Percentiles rank a stretch among this genome's conserved stretches.
Conservation (phyloP, 768 basidiomycete genomes). For the Podaxis rugospora region DNA sequence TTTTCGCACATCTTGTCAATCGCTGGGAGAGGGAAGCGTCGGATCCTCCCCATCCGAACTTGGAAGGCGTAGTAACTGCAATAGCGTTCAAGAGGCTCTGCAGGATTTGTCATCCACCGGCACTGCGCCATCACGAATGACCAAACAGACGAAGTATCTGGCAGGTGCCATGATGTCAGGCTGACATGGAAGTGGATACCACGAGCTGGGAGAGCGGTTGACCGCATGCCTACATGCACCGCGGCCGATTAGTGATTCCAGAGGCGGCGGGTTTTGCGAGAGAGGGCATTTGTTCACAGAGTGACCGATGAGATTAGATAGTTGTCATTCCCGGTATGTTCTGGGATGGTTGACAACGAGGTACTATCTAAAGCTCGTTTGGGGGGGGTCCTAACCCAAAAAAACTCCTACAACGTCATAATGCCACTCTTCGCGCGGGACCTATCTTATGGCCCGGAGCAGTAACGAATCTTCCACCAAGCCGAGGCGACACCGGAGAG, state of each 20-base stretch:
- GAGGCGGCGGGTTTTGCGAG: neutral
- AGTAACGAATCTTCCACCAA: neutral
- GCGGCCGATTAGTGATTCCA: neutral
- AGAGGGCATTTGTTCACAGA: neutral
- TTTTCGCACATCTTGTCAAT: neutral
- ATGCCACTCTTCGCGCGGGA: neutral
- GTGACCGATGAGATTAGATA: neutral
- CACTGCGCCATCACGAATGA: neutral
- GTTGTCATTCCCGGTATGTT: no score
- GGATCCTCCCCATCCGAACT: neutral
- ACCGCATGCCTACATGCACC: neutral
- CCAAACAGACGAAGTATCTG: neutral
- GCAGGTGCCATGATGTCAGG: slow-evolving; percentile 8
- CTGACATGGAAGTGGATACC: neutral
- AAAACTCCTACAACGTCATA: neutral
- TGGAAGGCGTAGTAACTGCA: neutral
- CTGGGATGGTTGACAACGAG: no score
- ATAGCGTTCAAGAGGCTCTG: neutral
- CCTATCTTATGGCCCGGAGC: neutral
- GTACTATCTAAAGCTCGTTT: neutral
- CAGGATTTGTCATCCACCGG: neutral
- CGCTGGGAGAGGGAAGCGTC: neutral
- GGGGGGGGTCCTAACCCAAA: neutral
- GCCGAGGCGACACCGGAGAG: neutral
- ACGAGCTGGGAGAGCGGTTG: neutral